Percentiles rank a stretch among this genome's conserved stretches.
Conservation (phyloP, 768 basidiomycete species). For the Trametes cingulata region DNA sequence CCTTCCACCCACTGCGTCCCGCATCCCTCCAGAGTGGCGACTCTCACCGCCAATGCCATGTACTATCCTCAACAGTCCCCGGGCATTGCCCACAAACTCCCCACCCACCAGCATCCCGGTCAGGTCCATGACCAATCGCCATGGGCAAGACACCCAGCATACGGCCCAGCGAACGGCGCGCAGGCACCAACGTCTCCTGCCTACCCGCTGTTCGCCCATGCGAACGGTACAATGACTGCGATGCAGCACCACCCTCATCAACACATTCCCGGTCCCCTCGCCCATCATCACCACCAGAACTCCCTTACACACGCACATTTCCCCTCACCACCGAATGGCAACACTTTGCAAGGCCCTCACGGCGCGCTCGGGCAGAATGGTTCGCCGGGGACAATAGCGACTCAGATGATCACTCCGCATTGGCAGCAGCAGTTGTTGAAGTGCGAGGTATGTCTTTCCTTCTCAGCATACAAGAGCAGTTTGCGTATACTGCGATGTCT, state of each 20-base stretch:
- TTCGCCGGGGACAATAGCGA: slow-evolving; percentile 49
- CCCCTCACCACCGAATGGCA: slow-evolving; percentile 75
- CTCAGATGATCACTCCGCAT: slow-evolving; percentile 73
- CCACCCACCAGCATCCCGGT: slow-evolving; percentile 53
- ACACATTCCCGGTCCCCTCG: slow-evolving; percentile 52
- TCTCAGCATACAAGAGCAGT: too few species aligned
- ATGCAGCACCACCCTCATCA: slow-evolving; percentile 64
- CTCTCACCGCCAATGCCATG: slow-evolving; percentile 53
- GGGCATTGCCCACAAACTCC: slow-evolving; percentile 74
- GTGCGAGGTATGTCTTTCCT: slow-evolving; percentile 70
- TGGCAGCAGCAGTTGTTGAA: slow-evolving; percentile 95
- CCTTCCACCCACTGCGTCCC: slow-evolving; percentile 2
- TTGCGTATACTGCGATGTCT: background rate
- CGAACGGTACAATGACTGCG: slow-evolving; percentile 48
- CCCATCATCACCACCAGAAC: slow-evolving; percentile 70
- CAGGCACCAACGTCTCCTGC: slow-evolving; percentile 73
- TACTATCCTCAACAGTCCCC: slow-evolving; percentile 86
- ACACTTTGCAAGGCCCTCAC: slow-evolving; percentile 36
- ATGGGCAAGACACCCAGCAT: slow-evolving; percentile 64
- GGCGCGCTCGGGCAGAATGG: slow-evolving; percentile 42
- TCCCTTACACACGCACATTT: slow-evolving; percentile 66
- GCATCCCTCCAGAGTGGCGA: slow-evolving; percentile 21
- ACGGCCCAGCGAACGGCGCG: slow-evolving; percentile 46
- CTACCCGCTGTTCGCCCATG: slow-evolving; percentile 76
- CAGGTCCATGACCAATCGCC: slow-evolving; percentile 59